A percentile compares a stretch with the other conserved stretches of the same genome.
Evolutionary conservation across 202 grass and related monocot genomes (phyloP).

Genomic region (Schoenoplectus triqueter): DNA sequence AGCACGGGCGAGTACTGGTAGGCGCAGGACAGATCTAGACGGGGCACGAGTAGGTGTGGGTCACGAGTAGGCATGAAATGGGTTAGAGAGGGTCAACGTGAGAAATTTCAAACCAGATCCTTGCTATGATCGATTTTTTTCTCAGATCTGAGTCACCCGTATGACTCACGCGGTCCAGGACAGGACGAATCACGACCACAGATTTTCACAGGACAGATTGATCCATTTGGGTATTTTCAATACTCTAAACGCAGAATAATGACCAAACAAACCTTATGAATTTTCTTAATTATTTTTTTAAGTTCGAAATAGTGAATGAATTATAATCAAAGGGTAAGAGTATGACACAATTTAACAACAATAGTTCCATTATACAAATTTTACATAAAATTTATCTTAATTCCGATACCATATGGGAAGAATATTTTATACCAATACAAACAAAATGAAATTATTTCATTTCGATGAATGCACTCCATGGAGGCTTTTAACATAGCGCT

Average conservation of each 20-base stretch:
- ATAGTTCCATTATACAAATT: neutral
- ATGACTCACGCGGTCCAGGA: too few species aligned
- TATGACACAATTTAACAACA: neutral
- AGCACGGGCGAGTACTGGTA: too few species aligned
- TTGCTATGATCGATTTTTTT: too few species aligned
- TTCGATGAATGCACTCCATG: neutral
- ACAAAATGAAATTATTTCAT: constrained; percentile 6
- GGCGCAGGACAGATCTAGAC: too few species aligned
- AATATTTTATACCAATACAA: neutral
- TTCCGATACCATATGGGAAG: neutral
- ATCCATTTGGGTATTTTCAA: too few species aligned
- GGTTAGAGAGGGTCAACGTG: too few species aligned
- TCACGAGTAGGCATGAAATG: too few species aligned
- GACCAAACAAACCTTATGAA: neutral
- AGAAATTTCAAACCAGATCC: too few species aligned
- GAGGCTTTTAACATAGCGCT: constrained; percentile 22
- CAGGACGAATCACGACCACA: too few species aligned
- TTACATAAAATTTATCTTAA: neutral
- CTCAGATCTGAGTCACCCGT: too few species aligned
- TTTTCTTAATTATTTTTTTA: neutral
- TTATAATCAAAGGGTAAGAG: neutral
- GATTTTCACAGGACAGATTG: too few species aligned
- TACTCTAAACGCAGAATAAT: neutral
- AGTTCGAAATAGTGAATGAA: neutral
- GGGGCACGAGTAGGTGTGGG: too few species aligned